Conservation (phyloP, 2,329 filamentous ascomycete genomes). For the Herpotrichia juniperi region DNA sequence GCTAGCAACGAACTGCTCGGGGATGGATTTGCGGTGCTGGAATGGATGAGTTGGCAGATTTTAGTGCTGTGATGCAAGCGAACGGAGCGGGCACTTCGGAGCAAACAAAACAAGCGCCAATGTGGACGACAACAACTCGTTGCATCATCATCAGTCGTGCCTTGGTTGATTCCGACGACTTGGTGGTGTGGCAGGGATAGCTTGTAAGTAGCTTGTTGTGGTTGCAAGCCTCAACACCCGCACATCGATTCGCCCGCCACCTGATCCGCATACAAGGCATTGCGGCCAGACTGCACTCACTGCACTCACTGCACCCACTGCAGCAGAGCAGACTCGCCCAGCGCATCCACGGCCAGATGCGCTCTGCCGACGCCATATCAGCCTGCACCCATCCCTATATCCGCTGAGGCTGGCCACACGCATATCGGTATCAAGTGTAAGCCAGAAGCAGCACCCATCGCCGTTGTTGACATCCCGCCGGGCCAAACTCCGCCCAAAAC, state of each 20-base stretch:
- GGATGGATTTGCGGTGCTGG: too few relatives aligned
- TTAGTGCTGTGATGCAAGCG: too few relatives aligned
- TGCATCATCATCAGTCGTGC: background rate
- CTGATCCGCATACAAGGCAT: background rate
- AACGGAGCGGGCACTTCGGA: too few relatives aligned
- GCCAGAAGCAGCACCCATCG: background rate
- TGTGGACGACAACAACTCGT: too few relatives aligned
- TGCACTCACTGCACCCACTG: too few relatives aligned
- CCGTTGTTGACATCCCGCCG: slow-evolving; percentile 1
- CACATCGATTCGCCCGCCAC: slow-evolving; percentile 4
- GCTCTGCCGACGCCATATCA: background rate
- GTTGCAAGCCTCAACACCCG: background rate
- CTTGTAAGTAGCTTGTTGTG: slow-evolving; percentile 1
- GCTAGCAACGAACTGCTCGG: too few relatives aligned
- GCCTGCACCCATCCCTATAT: background rate
- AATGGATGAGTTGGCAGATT: too few relatives aligned
- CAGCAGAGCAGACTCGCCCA: background rate
- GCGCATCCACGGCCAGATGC: background rate
- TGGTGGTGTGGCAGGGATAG: background rate
- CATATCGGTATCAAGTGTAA: background rate
- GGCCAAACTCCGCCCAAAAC: background rate
- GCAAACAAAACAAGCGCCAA: too few relatives aligned
- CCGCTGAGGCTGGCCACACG: background rate
- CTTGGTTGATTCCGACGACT: background rate
- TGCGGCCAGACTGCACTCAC: background rate